phyloP scores from a whole-genome alignment of 305 asterid species.

The Rubia balearica region DNA sequence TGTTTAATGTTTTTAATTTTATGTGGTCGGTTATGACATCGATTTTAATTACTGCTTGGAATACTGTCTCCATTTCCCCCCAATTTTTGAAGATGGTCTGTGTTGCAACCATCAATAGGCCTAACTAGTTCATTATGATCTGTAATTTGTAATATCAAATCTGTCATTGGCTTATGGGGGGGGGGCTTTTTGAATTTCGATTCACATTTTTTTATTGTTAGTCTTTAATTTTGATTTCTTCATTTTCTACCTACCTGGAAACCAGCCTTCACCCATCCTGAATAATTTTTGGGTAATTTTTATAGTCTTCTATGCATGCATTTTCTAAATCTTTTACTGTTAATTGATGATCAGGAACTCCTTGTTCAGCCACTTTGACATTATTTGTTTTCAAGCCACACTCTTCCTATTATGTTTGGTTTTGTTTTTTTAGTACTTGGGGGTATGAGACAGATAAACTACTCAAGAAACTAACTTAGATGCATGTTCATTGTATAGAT shows the following conservation, averaged over 20 bases:
- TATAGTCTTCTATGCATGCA: neutral
- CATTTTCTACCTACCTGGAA: neutral
- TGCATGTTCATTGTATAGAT: neutral
- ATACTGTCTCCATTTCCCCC: no score
- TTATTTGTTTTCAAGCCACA: no score
- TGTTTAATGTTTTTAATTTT: no score
- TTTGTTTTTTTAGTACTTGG: neutral
- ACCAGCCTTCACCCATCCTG: neutral
- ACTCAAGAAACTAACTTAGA: neutral
- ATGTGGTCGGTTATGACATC: no score
- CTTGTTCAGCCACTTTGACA: neutral
- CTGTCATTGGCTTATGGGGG: neutral
- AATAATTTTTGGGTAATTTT: neutral
- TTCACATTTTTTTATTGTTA: no score
- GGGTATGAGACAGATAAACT: neutral
- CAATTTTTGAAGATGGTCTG: no score
- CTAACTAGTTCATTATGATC: no score
- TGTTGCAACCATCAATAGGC: no score
- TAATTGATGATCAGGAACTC: neutral
- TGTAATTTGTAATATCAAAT: neutral
- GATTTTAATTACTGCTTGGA: no score
- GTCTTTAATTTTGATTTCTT: no score
- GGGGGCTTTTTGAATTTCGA: neutral
- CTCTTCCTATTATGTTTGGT: neutral
- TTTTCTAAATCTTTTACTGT: neutral